Base-by-base conservation (phyloP, 2,329 filamentous ascomycete species). In the Sclerotinia minor region DNA sequence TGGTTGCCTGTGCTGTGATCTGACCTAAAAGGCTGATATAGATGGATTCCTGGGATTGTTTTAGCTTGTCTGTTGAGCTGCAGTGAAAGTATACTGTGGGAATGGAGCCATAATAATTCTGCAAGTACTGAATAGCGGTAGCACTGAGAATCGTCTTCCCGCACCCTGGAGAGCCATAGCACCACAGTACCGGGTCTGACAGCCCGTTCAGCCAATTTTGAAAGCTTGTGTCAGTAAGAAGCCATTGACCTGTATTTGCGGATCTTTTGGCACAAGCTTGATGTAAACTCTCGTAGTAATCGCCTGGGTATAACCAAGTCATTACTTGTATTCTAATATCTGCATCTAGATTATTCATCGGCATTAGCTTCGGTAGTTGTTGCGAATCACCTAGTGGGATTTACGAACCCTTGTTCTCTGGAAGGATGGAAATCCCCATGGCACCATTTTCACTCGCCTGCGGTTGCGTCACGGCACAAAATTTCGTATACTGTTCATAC, bases 101-200 rank as follows among this genome's bases (percentile, higher is more conserved):
- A 1, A 26, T 63, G n/a, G 58, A 41, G 17, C 19, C 26, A 47
- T 26, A 49, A 38, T 53, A 53, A 21, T 60, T 38, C 32, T 61
- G 65, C 29, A 67, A n/a, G 44, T 63, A 54, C 26, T 67, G 65
- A 29, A 63, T 54, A 26, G 24, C 21, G 13, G 65, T 63, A 19
- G 65, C 45, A 61, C 65, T 67, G 8, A 67, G 55, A 52, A 67
- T 61, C 26, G 65, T 67, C n/a, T 67, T 67, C 8, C 65, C 65
- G 9, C 65, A 63, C 1, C 65, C 65, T 13, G 55, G 65, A 35
- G 65, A 60, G 9, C 65, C 65, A 63, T 61, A 67, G n/a, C 65
- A 67, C 65, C 65, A 67, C 21, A 67, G 38, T 50, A 67, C 15
- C 15, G 55, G 26, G 11, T 54, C 57, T 24, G 47, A 53, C 13